Evolutionary conservation across 139 green algal species (phyloP), one percentile per base, ranked within the genome.

Genomic region (Chlorella vulgaris): DNA sequence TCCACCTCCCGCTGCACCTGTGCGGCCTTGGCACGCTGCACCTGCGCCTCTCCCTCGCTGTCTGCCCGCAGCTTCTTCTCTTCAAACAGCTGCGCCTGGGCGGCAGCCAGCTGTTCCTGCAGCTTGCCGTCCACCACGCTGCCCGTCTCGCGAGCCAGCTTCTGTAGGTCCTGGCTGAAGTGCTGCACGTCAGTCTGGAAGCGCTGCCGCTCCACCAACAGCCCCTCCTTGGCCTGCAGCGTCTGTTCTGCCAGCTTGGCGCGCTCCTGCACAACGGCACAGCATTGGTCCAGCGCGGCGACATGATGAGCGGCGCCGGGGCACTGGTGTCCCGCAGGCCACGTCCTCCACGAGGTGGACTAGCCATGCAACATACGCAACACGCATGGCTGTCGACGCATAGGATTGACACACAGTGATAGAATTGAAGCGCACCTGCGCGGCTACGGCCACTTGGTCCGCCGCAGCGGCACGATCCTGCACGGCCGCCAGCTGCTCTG

Each of bases 1-100:
- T 80, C 74, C n/a, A 71, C 58, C 74, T 80, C 74, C n/a, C 74
- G 74, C 74, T 71, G 74, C 55, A 42, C 74, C 74, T 80, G 58
- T 28, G 58, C 28, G 18, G n/a, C 58, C 74, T 70, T 70, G 58
- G 58, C 39, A 15, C 29, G 61, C 74, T 80, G 74, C 26, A 79
- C 73, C 73, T 79, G 58, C 24, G 36, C 73, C 7, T 79, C 73
- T 2, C 51, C 73, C 73, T 79, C 73, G 1, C 51, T 53, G 21
- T 79, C 73, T 28, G 19, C 53, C 8, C 73, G 73, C 53, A 36
- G 73, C 73, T 51, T 26, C 73, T 79, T 50, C 35, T 79, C 74
- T 38, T 69, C 58, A 29, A 80, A 60, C 58, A 80, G 55, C 74
- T 80, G 40, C 18, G 26, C 55, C 55, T 79, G 73, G 4, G 39